Evolutionary conservation across 1,139 yeast genomes (phyloP).

Genomic region (Protomyces lactucae-debilis): DNA sequence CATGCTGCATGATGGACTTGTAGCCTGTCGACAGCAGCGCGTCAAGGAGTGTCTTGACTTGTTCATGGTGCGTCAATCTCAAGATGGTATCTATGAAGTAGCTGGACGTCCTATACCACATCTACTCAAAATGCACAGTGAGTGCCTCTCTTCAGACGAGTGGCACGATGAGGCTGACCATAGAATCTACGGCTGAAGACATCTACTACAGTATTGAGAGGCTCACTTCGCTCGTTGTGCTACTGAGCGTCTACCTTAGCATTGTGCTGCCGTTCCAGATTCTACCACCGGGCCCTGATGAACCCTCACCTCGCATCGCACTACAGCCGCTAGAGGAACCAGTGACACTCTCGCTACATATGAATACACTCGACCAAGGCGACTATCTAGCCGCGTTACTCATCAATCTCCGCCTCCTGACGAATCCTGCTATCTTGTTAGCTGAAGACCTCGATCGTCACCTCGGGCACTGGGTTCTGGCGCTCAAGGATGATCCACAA

Average conservation of each 20-base stretch:
- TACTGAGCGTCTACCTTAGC: slow-evolving; percentile 10
- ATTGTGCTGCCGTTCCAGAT: slow-evolving; percentile 7
- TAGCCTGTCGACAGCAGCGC: neutral
- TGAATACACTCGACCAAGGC: neutral
- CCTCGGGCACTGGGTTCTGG: neutral
- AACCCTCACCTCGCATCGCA: neutral
- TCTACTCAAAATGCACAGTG: slow-evolving; percentile 8
- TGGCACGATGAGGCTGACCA: neutral
- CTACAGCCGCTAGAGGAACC: neutral
- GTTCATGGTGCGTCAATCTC: neutral
- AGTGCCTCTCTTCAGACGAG: neutral
- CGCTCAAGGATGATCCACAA: neutral
- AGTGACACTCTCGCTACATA: neutral
- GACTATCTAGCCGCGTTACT: neutral
- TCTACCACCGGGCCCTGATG: neutral
- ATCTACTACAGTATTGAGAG: neutral
- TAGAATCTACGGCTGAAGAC: slow-evolving; percentile 1
- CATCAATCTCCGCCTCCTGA: neutral
- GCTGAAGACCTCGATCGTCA: neutral
- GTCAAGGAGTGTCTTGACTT: neutral
- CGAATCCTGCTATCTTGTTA: neutral
- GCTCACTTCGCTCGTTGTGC: neutral
- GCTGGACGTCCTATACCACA: slow-evolving; percentile 9
- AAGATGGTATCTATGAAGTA: neutral
- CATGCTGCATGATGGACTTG: neutral